A percentile compares a stretch with the other conserved stretches of the same genome.
phyloP scores from a whole-genome alignment of 164 flowering plant species.

The Annona cherimola region DNA sequence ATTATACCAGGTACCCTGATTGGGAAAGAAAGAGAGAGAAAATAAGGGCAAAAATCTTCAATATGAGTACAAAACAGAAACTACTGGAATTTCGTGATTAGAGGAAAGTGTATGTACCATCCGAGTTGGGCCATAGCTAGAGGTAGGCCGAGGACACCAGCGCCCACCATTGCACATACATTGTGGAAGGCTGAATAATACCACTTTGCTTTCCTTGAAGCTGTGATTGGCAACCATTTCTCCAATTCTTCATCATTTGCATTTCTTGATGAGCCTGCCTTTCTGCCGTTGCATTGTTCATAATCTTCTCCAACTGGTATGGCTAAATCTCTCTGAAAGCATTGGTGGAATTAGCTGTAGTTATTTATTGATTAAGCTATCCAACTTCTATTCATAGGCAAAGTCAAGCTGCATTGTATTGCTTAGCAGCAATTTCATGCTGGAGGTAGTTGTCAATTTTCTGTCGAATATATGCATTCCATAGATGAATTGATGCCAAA shows the following conservation, averaged over 20 bases:
- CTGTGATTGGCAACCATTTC: conserved; percentile 28
- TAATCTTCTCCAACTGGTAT: background rate
- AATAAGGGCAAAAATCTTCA: too few relatives aligned
- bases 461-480: too few relatives aligned
- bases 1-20: conserved; percentile 24
- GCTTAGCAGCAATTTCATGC: too few relatives aligned
- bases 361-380: background rate
- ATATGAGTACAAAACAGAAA: background rate
- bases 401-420: too few relatives aligned
- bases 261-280: background rate
- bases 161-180: conserved; percentile 33
- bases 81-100: background rate
- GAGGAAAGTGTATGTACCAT: conserved; percentile 14
- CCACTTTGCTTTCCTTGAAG: conserved; percentile 29
- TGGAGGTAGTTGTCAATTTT: too few relatives aligned
- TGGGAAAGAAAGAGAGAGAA: background rate
- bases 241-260: background rate
- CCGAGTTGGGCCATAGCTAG: conserved; percentile 31
- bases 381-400: background rate
- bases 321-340: background rate
- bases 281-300: too few relatives aligned
- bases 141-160: conserved; percentile 31
- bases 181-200: conserved; percentile 33
- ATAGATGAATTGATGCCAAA: too few relatives aligned
- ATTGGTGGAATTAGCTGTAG: background rate